A percentile compares a stretch with the other conserved stretches of the same genome.
Conservation (phyloP, 768 basidiomycete genomes). For the Suillus subluteus region DNA sequence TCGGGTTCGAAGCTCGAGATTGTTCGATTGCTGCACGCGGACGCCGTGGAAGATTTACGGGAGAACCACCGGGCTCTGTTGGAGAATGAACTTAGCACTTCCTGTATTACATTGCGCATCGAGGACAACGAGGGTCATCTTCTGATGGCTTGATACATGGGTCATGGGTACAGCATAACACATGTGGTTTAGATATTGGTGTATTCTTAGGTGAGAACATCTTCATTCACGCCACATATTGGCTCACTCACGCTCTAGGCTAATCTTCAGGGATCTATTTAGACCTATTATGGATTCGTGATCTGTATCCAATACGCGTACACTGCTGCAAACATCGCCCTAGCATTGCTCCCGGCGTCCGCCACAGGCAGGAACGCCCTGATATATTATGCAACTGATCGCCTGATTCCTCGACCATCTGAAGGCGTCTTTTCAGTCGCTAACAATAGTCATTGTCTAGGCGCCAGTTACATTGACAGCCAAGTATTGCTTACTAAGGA, state of each 20-base stretch:
- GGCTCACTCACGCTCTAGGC: neutral
- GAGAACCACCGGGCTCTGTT: slow-evolving; percentile 10
- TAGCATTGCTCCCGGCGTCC: neutral
- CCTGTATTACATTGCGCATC: slow-evolving; percentile 20
- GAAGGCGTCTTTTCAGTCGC: neutral
- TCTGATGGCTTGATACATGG: slow-evolving; percentile 19
- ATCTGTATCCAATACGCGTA: neutral
- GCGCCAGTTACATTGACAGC: neutral
- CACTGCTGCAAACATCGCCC: neutral
- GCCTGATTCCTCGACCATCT: neutral
- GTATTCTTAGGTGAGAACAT: neutral
- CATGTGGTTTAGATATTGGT: neutral
- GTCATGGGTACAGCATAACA: neutral
- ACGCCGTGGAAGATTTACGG: slow-evolving; percentile 20
- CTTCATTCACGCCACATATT: neutral
- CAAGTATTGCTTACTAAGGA: neutral
- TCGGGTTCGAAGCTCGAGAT: slow-evolving; percentile 23
- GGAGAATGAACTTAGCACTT: slow-evolving; percentile 18
- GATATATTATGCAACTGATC: neutral
- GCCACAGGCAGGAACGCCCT: neutral
- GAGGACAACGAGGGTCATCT: slow-evolving; percentile 26
- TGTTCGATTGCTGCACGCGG: slow-evolving; percentile 26
- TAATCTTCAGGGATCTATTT: neutral
- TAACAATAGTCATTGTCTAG: neutral
- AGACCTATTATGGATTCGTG: neutral